These are phyloP conservation scores for Fusarium pininemorale DNA, from an alignment of 2,329 filamentous ascomycete genomes.

Conservation along the genomic window DNA sequence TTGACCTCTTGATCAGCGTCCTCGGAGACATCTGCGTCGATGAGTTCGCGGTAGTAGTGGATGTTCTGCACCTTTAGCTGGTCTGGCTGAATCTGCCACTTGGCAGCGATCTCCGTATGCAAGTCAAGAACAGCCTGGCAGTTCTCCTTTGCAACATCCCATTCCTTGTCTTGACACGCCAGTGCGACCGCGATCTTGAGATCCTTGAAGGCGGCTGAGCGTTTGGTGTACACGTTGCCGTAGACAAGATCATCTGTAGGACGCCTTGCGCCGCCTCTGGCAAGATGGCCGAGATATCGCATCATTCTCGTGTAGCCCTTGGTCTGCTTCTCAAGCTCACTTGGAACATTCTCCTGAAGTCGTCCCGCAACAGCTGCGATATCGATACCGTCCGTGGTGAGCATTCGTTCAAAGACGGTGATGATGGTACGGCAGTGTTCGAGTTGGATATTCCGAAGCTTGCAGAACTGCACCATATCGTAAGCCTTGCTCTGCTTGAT, in stretches of 20 bases:
- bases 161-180: background rate
- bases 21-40: background rate
- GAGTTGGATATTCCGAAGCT: slow-evolving; percentile 14
- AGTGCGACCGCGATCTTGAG: background rate
- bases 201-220: slow-evolving; percentile 7
- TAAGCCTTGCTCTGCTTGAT: background rate
- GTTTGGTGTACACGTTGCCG: slow-evolving; percentile 15
- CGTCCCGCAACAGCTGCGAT: background rate
- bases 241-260: background rate
- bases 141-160: background rate
- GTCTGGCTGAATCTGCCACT: background rate
- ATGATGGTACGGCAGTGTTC: slow-evolving; percentile 9
- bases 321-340: background rate
- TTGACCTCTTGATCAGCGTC: background rate
- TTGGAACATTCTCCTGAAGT: background rate
- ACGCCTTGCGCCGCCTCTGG: background rate
- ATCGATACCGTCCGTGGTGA: background rate
- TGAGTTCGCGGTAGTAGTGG: background rate
- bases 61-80: slow-evolving; percentile 15
- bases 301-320: slow-evolving; percentile 3
- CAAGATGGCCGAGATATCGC: background rate
- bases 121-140: background rate
- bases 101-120: background rate
- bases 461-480: background rate
- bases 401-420: slow-evolving; percentile 6